Evolutionary conservation across 306 rosid species (phyloP).

Genomic region (Acacia melanoxylon): DNA sequence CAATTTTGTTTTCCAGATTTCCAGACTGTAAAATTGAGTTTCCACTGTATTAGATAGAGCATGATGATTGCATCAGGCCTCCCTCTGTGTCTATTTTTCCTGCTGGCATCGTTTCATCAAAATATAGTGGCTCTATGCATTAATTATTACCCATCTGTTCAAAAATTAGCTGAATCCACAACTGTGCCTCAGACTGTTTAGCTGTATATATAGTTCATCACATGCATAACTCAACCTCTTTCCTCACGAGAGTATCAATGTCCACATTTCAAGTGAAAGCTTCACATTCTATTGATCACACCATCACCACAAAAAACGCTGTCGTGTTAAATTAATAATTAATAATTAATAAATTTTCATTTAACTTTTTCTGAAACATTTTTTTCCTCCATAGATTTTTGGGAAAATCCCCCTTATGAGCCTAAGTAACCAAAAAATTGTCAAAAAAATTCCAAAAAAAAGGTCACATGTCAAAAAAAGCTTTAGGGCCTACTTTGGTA

Average conservation of each 20-base stretch:
- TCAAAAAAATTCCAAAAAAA: too few relatives aligned
- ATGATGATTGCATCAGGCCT: neutral
- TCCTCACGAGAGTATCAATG: neutral
- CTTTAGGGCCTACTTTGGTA: too few relatives aligned
- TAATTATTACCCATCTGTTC: constrained; percentile 34
- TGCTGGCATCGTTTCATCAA: constrained; percentile 36
- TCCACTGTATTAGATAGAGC: too few relatives aligned
- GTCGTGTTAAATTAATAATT: neutral
- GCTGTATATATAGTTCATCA: neutral
- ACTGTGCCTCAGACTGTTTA: neutral
- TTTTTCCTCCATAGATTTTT: too few relatives aligned
- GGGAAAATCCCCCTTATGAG: too few relatives aligned
- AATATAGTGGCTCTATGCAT: constrained; percentile 30
- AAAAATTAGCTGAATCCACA: neutral
- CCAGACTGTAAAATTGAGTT: constrained; percentile 10
- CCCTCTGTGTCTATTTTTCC: neutral
- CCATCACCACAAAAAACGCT: neutral
- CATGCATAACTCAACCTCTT: neutral
- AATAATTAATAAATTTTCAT: too few relatives aligned
- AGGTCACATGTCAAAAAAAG: too few relatives aligned
- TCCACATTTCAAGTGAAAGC: neutral
- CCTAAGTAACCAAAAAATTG: too few relatives aligned
- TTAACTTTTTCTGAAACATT: too few relatives aligned
- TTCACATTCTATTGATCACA: neutral
- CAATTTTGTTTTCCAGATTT: constrained; percentile 36